Conservation (phyloP, 768 basidiomycete genomes). For the Termitomyces sp. region DNA sequence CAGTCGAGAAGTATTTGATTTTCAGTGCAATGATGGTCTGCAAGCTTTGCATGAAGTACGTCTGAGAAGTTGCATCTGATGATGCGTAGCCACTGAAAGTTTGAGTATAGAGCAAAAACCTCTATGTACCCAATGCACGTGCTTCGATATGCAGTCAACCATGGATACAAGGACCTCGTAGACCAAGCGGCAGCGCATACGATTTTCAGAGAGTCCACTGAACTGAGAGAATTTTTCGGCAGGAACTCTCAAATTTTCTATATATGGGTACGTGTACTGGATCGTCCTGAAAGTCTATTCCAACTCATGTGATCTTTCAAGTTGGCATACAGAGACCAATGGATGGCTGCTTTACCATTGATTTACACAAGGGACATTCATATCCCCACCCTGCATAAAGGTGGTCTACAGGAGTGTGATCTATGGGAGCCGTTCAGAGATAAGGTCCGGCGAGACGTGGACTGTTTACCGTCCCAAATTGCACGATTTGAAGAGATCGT, state of each 20-base stretch:
- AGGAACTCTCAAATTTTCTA: background rate
- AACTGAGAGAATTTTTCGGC: slow-evolving; percentile 1
- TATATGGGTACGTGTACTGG: background rate
- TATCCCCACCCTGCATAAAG: background rate
- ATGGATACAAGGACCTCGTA: slow-evolving; percentile 2
- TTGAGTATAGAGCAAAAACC: background rate
- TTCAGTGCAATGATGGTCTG: slow-evolving; percentile 9
- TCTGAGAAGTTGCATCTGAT: background rate
- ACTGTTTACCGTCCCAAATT: background rate
- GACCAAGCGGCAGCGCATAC: slow-evolving; percentile 2
- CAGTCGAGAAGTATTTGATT: slow-evolving; percentile 12
- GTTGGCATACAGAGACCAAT: slow-evolving; percentile 8
- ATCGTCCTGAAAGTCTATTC: background rate
- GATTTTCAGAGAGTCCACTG: background rate
- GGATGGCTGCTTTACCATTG: background rate
- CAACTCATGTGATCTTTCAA: background rate
- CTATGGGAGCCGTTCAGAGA: slow-evolving; percentile 4
- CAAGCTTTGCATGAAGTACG: slow-evolving; percentile 10
- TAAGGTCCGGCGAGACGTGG: background rate
- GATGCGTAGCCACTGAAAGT: background rate
- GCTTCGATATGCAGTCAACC: slow-evolving; percentile 5
- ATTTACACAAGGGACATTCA: slow-evolving; percentile 1
- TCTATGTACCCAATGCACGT: background rate
- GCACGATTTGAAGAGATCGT: background rate
- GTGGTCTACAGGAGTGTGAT: background rate